Percentiles rank a stretch among this genome's conserved stretches.
Conservation (phyloP, 1,284 basidiomycete genomes). For the Athelia psychrophila region DNA sequence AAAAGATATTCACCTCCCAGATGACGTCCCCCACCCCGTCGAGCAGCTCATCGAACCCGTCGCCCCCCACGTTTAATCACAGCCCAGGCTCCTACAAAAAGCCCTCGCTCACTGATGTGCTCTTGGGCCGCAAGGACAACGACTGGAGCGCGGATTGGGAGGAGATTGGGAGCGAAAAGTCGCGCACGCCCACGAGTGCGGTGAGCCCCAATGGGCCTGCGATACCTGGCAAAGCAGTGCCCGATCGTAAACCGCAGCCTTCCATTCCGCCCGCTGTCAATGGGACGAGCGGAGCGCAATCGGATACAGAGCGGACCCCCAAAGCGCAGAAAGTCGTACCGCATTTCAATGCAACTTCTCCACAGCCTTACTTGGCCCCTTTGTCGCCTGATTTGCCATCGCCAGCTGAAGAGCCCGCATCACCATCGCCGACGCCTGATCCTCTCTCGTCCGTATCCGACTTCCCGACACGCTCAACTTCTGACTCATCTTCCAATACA, state of each 20-base stretch:
- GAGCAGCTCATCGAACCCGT: conserved; percentile 21
- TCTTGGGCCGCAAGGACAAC: conserved; percentile 49
- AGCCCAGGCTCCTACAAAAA: conserved; percentile 44
- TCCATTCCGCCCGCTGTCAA: not conserved
- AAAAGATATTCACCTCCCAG: conserved; percentile 47
- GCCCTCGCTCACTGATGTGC: conserved; percentile 61
- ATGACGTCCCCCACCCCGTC: conserved; percentile 36
- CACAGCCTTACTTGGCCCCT: conserved; percentile 13
- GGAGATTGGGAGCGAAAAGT: conserved; percentile 45
- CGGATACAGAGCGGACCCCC: conserved; percentile 40
- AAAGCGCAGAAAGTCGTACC: conserved; percentile 36
- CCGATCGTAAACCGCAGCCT: conserved; percentile 14
- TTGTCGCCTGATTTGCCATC: conserved; percentile 39
- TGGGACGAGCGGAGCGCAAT: conserved; percentile 5
- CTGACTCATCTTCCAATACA: conserved; percentile 43
- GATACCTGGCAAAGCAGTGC: conserved; percentile 17
- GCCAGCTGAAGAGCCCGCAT: conserved; percentile 54
- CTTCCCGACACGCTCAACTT: conserved; percentile 48
- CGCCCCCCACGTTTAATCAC: conserved; percentile 24
- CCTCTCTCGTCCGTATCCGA: conserved; percentile 65
- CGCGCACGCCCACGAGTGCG: conserved; percentile 43
- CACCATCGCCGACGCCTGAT: conserved; percentile 69
- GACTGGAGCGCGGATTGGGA: conserved; percentile 63
- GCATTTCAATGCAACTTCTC: conserved; percentile 23
- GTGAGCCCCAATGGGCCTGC: conserved; percentile 31